Percentiles rank a stretch among this genome's conserved stretches.
Evolutionary conservation across 345 rosid genomes (phyloP).

Genomic region (Odontarrhena argentea): DNA sequence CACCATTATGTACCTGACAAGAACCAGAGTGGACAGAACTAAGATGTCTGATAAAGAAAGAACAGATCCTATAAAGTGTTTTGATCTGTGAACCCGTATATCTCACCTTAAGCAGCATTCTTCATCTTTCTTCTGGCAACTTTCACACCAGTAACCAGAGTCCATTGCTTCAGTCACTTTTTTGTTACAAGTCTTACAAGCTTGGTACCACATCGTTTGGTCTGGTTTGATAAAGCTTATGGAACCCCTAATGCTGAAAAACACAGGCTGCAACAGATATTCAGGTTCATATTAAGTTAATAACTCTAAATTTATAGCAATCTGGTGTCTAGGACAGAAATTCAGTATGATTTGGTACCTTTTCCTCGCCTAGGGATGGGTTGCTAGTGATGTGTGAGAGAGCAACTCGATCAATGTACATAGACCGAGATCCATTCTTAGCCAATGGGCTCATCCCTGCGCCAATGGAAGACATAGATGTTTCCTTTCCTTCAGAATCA

Average conservation of each 20-base stretch:
- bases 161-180: conserved; percentile 85
- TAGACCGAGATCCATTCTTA: conserved; percentile 62
- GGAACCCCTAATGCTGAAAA: conserved; percentile 62
- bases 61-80: neutral
- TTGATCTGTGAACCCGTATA: neutral
- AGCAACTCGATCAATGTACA: conserved; percentile 67
- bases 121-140: conserved; percentile 85
- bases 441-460: conserved; percentile 60
- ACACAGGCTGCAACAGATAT: conserved; percentile 65
- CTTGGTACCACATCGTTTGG: conserved; percentile 94
- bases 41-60: neutral
- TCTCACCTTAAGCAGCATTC: conserved; percentile 75
- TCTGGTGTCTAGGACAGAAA: neutral
- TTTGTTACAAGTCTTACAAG: conserved; percentile 93
- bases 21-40: conserved; percentile 15
- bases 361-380: conserved; percentile 69
- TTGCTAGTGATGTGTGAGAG: conserved; percentile 65
- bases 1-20: conserved; percentile 71
- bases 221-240: conserved; percentile 84
- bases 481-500: conserved; percentile 80
- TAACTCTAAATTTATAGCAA: neutral
- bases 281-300: conserved; percentile 3
- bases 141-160: conserved; percentile 97
- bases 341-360: conserved; percentile 50
- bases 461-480: conserved; percentile 73